Evolutionary conservation across 2,329 filamentous ascomycete species (phyloP).

Genomic region (Colletotrichum viniferum): DNA sequence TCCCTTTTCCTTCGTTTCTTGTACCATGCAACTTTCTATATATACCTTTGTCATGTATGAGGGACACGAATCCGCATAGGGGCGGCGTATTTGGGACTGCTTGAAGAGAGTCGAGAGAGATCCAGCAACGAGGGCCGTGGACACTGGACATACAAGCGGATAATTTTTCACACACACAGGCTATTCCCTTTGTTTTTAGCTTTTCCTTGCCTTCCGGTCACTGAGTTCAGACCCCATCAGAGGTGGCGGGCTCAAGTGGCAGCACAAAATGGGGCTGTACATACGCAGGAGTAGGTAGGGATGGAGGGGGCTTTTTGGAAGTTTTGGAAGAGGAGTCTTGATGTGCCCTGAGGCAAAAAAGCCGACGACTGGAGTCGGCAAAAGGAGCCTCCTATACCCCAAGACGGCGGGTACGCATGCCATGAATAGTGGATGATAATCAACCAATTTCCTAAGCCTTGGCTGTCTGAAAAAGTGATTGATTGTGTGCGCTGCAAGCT

Average conservation of each 20-base stretch:
- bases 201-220: not conserved
- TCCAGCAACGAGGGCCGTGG: slow-evolving; percentile 1
- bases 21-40: slow-evolving; percentile 20
- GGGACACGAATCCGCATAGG: slow-evolving; percentile 22
- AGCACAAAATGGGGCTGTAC: not conserved
- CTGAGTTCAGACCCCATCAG: not conserved
- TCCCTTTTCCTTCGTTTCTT: slow-evolving; percentile 17
- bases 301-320: not conserved
- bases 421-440: slow-evolving; percentile 16
- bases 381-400: not conserved
- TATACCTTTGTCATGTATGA: slow-evolving; percentile 24
- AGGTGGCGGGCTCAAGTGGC: not conserved
- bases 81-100: slow-evolving; percentile 21
- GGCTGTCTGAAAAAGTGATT: not conserved
- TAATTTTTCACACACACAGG: slow-evolving; percentile 14
- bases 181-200: slow-evolving; percentile 16
- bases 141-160: slow-evolving; percentile 18
- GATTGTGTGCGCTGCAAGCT: not conserved
- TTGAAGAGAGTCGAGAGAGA: slow-evolving; percentile 1
- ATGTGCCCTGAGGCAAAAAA: slow-evolving; percentile 6
- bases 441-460: not conserved
- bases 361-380: slow-evolving; percentile 16
- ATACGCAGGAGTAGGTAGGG: not conserved
- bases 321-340: slow-evolving; percentile 1
- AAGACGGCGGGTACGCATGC: not conserved